Evolutionary conservation across 805 yeast genomes (phyloP).

Genomic region (Candida mattraensis): DNA sequence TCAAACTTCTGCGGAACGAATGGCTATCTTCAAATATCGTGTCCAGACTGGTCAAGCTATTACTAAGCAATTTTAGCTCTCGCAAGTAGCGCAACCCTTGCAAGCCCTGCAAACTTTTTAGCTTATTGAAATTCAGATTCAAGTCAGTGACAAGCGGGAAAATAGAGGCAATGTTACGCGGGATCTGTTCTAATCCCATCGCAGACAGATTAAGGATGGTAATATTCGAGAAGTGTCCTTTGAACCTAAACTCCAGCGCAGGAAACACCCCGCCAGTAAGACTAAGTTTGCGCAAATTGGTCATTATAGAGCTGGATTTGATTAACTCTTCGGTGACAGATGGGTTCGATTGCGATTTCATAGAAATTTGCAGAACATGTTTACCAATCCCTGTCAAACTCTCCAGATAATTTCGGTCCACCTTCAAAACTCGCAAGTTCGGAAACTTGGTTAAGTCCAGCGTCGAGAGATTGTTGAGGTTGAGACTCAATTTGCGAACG

Average conservation of each 20-base stretch:
- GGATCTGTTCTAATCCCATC: slow-evolving; percentile 41
- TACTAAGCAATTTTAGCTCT: slow-evolving; percentile 46
- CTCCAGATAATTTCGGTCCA: slow-evolving; percentile 41
- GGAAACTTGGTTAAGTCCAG: slow-evolving; percentile 39
- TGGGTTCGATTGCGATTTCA: slow-evolving; percentile 35
- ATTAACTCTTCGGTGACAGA: slow-evolving; percentile 26
- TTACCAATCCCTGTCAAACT: slow-evolving; percentile 32
- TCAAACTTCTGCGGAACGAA: slow-evolving; percentile 33
- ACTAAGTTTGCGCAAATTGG: slow-evolving; percentile 36
- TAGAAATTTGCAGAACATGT: slow-evolving; percentile 43
- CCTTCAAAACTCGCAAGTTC: slow-evolving; percentile 40
- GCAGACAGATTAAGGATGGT: slow-evolving; percentile 46
- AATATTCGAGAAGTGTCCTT: slow-evolving; percentile 33
- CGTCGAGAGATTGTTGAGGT: slow-evolving; percentile 36
- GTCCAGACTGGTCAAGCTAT: slow-evolving; percentile 37
- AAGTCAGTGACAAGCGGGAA: slow-evolving; percentile 50
- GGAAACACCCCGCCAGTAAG: slow-evolving; percentile 31
- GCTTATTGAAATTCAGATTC: slow-evolving; percentile 50
- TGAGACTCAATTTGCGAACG: slow-evolving; percentile 40
- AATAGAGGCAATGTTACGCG: slow-evolving; percentile 35
- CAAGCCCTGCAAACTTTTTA: slow-evolving; percentile 37
- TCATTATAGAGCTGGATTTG: slow-evolving; percentile 11
- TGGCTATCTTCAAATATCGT: slow-evolving; percentile 35
- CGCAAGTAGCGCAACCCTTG: slow-evolving; percentile 36
- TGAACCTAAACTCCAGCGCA: slow-evolving; percentile 1